Base-by-base conservation (phyloP, 1,139 yeast species). In the Hemisphaericaspora lyxosophila region DNA sequence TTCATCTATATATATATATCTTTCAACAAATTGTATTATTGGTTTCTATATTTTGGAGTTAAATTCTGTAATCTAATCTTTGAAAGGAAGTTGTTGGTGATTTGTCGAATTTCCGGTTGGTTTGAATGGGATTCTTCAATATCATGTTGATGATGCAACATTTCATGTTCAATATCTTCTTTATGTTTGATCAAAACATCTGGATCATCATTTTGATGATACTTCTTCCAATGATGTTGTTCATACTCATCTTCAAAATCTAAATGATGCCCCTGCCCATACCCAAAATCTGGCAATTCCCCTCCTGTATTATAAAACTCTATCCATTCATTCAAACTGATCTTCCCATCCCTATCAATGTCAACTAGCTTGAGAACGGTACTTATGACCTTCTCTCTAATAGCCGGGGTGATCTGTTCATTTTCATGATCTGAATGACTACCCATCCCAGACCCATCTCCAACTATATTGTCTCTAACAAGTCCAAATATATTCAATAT, bases 231-330 rank as follows among this genome's bases (percentile, higher is more conserved):
- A 60, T 92, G 97, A 59, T 92, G 97, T 44, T 86, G 82, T 53
- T 90, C 97, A 55, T 89, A 90, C 57, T 90, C 97, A 48, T 79
- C 76, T 60, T 92, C 98, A 54, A 89, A 92, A 62, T 88, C 96
- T 35, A 90, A 84, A 62, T 90, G 97, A 57, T 90, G 97, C 13
- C 98, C 97, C n/a, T 87, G 92, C 15, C 97, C 97, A 45, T 83
- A 82, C 7, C 96, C 96, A 57, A 89, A 80, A 59, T 92, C 97
- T 1, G 97, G 97, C 54, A 92, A 75, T 46, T 77, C 78, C 2
- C 85, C 84, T 5, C 95, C 95, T 7, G 60, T 62, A 2, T 60
- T 60, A 7, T 76, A 71, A 61, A 77, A 90, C n/a, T 64, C 62
- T 34, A 78, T 54, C 83, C 90, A 92, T 55, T 89, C 97, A 13